Conservation (phyloP, 192 early-diverging fungal species). For the Cladochytrium replicatum region DNA sequence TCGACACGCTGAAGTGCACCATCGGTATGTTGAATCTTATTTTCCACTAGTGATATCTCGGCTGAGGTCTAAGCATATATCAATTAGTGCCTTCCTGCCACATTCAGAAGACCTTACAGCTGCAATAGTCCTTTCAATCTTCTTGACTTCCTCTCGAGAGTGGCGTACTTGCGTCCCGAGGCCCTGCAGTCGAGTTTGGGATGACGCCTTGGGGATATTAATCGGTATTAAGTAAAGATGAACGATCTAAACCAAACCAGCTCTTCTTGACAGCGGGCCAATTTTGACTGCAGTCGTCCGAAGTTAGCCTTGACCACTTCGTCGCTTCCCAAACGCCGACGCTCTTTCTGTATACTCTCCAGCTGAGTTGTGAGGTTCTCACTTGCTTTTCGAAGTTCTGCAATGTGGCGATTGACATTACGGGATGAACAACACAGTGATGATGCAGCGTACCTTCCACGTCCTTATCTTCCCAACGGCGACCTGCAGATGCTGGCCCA, state of each 20-base stretch:
- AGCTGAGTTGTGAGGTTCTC: background rate
- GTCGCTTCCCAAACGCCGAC: background rate
- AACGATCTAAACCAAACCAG: too few relatives aligned
- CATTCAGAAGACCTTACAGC: too few relatives aligned
- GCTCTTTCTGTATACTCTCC: background rate
- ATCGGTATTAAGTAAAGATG: too few relatives aligned
- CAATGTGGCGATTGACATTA: background rate
- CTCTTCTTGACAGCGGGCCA: conserved; percentile 5
- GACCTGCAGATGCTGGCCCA: conserved; percentile 30
- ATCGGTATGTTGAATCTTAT: conserved; percentile 37
- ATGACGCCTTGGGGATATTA: too few relatives aligned
- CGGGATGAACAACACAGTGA: conserved; percentile 3
- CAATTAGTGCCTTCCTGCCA: too few relatives aligned
- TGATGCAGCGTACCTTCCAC: conserved; percentile 52
- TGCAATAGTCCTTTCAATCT: too few relatives aligned
- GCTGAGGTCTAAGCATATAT: too few relatives aligned
- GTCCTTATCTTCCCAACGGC: conserved; percentile 82
- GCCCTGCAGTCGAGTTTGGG: too few relatives aligned
- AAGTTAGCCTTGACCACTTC: conserved; percentile 6
- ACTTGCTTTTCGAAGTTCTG: background rate
- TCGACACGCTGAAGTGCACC: conserved; percentile 35
- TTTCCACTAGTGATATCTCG: conserved; percentile 41
- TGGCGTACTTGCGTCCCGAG: too few relatives aligned
- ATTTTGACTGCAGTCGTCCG: conserved; percentile 15
- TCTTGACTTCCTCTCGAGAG: too few relatives aligned